Evolutionary conservation across 2,329 filamentous ascomycete genomes (phyloP).

Genomic region (Pyrenophora graminea): DNA sequence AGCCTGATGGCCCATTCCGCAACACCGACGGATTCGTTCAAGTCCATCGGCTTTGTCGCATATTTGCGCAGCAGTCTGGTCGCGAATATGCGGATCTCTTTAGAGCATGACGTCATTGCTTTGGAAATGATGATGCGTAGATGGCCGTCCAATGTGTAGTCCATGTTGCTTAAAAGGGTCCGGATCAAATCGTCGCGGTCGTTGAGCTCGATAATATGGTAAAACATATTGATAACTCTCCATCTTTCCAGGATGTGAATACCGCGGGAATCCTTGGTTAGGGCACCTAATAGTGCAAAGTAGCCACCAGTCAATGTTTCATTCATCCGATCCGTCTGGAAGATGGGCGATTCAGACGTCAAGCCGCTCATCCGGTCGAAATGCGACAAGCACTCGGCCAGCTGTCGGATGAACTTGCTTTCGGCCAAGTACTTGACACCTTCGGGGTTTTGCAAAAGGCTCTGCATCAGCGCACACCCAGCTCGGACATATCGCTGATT

Average conservation of each 20-base stretch:
- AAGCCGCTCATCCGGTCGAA: constrained; percentile 78
- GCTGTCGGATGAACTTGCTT: constrained; percentile 89
- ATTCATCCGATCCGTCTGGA: constrained; percentile 79
- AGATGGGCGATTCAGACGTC: constrained; percentile 84
- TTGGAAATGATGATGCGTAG: constrained; percentile 92
- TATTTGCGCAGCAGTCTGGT: constrained; percentile 88
- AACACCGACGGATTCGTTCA: constrained; percentile 57
- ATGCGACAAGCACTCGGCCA: constrained; percentile 94
- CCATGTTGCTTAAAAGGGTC: constrained; percentile 84
- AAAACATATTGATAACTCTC: constrained; percentile 99
- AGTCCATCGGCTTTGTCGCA: constrained; percentile 63
- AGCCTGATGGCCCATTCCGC: constrained; percentile 96
- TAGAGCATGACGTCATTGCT: constrained; percentile 86
- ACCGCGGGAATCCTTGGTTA: constrained; percentile 82
- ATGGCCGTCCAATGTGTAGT: constrained; percentile 84
- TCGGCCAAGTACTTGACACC: constrained; percentile 84
- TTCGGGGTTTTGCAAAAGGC: constrained; percentile 81
- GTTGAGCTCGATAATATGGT: constrained; percentile 91
- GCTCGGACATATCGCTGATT: constrained; percentile 93
- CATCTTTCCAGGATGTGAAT: constrained; percentile 90
- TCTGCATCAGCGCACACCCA: constrained; percentile 85
- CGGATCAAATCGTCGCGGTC: constrained; percentile 91
- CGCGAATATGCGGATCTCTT: constrained; percentile 86
- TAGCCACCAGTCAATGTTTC: constrained; percentile 92
- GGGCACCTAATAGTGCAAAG: constrained; percentile 85